Percentiles rank a stretch among this genome's conserved stretches.
phyloP scores from a whole-genome alignment of 495 filamentous ascomycete species.

The Penicillium pancosmium region DNA sequence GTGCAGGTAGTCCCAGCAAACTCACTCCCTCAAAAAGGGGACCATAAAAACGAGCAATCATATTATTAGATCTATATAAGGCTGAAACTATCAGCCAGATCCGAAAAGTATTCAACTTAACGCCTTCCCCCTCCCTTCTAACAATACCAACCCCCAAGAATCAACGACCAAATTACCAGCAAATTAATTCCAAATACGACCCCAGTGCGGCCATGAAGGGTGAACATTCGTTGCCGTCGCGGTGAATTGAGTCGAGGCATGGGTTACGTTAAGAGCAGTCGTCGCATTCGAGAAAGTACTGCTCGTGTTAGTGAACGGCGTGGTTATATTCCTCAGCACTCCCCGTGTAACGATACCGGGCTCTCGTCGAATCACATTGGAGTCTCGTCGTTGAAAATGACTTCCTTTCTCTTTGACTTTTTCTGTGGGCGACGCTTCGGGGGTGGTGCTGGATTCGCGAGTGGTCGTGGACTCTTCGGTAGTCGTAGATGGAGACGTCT shows the following conservation, averaged over 20 bases:
- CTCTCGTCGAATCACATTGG: conserved; percentile 1
- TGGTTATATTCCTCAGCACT: conserved; percentile 17
- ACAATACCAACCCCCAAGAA: background rate
- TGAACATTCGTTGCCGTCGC: background rate
- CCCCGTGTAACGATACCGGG: conserved; percentile 21
- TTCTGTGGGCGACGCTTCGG: conserved; percentile 6
- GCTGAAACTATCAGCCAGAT: background rate
- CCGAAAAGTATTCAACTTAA: background rate
- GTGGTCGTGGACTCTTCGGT: background rate
- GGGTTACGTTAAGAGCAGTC: conserved; percentile 15
- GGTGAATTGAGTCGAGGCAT: background rate
- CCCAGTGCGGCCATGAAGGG: background rate
- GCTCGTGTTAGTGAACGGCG: conserved; percentile 24
- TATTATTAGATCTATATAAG: background rate
- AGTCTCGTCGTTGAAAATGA: conserved; percentile 1
- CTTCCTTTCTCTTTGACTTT: background rate
- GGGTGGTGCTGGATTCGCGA: conserved; percentile 2
- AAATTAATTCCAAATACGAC: conserved; percentile 2
- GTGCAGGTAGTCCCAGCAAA: too few relatives aligned
- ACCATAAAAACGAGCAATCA: background rate
- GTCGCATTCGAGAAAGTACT: conserved; percentile 19
- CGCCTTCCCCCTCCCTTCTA: background rate
- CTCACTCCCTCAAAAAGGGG: background rate
- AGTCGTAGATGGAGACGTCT: background rate
- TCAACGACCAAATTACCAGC: background rate